phyloP scores from a whole-genome alignment of 163 green algal genomes.

The Chlamydomonas reinhardtii region DNA sequence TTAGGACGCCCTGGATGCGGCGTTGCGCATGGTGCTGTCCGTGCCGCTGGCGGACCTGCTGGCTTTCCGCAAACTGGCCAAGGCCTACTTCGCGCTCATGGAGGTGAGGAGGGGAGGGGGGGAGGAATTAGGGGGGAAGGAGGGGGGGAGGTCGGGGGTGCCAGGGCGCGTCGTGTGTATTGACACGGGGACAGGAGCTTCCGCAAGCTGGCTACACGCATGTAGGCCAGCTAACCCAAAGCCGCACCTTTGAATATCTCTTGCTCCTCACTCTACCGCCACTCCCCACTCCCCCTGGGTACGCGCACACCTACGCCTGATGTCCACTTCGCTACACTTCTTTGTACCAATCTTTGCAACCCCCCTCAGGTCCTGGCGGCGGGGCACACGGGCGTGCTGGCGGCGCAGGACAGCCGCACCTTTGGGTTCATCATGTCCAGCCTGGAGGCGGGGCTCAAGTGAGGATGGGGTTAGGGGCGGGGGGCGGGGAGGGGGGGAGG shows the following conservation, averaged over 20 bases:
- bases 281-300: too few species aligned
- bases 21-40: conserved; percentile 90
- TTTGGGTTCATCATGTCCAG: conserved; percentile 89
- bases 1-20: conserved; percentile 91
- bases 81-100: conserved; percentile 93
- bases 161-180: too few species aligned
- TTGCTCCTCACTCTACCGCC: too few species aligned
- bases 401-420: conserved; percentile 77
- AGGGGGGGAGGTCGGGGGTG: not conserved
- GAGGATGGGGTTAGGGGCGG: conserved; percentile 52
- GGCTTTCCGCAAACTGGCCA: conserved; percentile 84
- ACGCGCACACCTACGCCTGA: too few species aligned
- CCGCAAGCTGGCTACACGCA: too few species aligned
- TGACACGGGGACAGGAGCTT: too few species aligned
- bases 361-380: conserved; percentile 60
- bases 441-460: conserved; percentile 94
- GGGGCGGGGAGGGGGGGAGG: not conserved
- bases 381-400: conserved; percentile 81
- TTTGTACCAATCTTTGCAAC: not conserved
- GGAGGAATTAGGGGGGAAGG: not conserved
- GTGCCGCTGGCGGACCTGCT: conserved; percentile 90
- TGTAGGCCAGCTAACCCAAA: too few species aligned
- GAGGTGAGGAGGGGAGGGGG: conserved; percentile 84
- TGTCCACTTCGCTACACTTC: not conserved
- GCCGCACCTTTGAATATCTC: too few species aligned